Conservation (phyloP, 176 grass and related monocot species). For the Ensete glaucum region DNA sequence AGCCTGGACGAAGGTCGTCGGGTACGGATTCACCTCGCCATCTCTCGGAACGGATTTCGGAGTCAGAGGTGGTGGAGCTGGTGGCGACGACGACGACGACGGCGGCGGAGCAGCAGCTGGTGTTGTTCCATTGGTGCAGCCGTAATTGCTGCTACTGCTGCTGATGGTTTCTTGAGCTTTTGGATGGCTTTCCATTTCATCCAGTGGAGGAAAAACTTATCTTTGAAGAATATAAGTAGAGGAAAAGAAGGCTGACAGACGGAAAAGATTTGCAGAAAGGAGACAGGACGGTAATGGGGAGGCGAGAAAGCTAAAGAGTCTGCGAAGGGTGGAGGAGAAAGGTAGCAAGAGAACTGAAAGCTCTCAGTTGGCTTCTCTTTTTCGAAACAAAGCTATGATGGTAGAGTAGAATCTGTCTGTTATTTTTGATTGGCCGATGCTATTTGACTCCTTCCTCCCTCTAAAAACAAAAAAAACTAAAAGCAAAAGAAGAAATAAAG, state of each 20-base stretch:
- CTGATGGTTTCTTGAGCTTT: neutral
- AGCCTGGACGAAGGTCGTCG: conserved; percentile 8
- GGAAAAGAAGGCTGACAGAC: neutral
- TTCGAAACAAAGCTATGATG: neutral
- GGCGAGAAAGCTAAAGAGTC: too few relatives aligned
- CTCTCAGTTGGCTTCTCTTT: neutral
- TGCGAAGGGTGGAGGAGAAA: too few relatives aligned
- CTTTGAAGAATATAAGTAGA: too few relatives aligned
- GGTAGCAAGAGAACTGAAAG: neutral
- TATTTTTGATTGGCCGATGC: neutral
- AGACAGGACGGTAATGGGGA: neutral
- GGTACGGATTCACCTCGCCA: neutral
- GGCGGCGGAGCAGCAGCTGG: conserved; percentile 1
- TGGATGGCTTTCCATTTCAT: conserved; percentile 1
- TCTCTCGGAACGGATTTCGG: neutral
- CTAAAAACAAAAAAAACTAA: neutral
- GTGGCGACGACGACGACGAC: neutral
- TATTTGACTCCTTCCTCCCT: neutral
- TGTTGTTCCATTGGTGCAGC: neutral
- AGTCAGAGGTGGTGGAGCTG: neutral
- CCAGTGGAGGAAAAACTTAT: neutral
- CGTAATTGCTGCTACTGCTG: neutral
- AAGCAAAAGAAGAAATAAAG: neutral
- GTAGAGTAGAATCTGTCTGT: neutral
- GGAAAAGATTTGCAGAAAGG: neutral